phyloP scores from a whole-genome alignment of 225 moss, liverwort and hornwort species.

The Physcomitrium patens region DNA sequence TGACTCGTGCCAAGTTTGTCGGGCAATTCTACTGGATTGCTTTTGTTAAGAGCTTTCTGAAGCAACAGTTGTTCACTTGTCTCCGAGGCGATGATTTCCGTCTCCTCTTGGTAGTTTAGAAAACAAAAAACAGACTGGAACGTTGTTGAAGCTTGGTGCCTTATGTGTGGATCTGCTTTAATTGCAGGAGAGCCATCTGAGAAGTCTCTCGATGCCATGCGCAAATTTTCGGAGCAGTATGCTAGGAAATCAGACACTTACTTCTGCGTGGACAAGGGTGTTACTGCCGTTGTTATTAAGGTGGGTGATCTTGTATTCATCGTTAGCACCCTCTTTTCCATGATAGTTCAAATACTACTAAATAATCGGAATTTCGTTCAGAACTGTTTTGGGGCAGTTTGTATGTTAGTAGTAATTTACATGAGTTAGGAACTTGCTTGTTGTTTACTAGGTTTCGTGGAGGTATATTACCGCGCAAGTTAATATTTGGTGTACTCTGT shows the following conservation, averaged over 20 bases:
- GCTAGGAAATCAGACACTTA: conserved; percentile 80
- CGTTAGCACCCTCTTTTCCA: too few species aligned
- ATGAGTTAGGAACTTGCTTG: not conserved
- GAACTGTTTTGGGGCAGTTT: too few species aligned
- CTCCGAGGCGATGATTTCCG: not conserved
- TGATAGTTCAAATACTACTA: too few species aligned
- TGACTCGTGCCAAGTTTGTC: too few species aligned
- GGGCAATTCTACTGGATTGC: not conserved
- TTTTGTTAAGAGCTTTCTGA: not conserved
- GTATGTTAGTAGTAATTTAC: too few species aligned
- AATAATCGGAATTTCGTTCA: too few species aligned
- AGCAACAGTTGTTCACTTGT: not conserved
- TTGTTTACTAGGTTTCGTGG: too few species aligned
- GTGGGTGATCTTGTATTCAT: conserved; percentile 30
- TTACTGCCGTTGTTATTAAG: conserved; percentile 96
- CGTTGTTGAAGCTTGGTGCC: not conserved
- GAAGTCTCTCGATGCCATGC: conserved; percentile 81
- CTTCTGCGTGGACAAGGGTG: conserved; percentile 93
- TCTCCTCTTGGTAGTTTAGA: not conserved
- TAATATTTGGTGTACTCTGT: too few species aligned
- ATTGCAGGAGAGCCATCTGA: conserved; percentile 64
- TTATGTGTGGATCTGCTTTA: not conserved
- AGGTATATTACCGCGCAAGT: too few species aligned
- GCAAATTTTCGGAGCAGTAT: conserved; percentile 99
- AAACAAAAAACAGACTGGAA: not conserved